Conservation (phyloP, 495 filamentous ascomycete genomes). For the Astrothelium subdiscretum region DNA sequence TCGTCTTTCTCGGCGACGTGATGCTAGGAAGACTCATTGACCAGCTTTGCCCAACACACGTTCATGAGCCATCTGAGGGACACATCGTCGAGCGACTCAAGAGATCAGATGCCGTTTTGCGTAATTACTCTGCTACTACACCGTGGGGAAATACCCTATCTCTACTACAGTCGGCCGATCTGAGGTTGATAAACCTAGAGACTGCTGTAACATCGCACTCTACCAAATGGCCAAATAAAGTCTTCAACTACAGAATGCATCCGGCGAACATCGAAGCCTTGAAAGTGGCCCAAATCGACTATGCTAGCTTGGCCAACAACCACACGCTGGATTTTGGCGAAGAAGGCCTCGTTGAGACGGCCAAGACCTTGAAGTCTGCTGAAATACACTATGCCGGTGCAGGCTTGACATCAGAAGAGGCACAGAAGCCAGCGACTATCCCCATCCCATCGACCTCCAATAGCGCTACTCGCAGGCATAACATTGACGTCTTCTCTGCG, state of each 20-base stretch:
- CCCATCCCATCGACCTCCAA: conserved; percentile 3
- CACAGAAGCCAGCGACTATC: conserved; percentile 22
- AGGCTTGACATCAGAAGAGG: conserved; percentile 24
- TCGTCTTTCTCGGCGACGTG: conserved; percentile 33
- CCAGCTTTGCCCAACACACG: conserved; percentile 29
- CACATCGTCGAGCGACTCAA: conserved; percentile 14
- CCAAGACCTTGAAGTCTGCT: conserved; percentile 19
- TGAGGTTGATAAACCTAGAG: conserved; percentile 36
- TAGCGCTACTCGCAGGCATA: neutral
- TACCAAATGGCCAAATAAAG: conserved; percentile 30
- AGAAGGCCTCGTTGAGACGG: conserved; percentile 28
- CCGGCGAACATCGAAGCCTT: conserved; percentile 29
- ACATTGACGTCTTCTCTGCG: conserved; percentile 13
- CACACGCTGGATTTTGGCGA: conserved; percentile 31
- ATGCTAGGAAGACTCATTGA: conserved; percentile 38
- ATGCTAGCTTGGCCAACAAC: conserved; percentile 32
- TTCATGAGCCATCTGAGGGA: conserved; percentile 20
- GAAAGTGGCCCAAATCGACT: conserved; percentile 24
- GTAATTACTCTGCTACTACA: conserved; percentile 19
- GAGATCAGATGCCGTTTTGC: conserved; percentile 10
- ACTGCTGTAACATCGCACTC: conserved; percentile 28
- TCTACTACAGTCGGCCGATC: conserved; percentile 23
- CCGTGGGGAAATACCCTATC: conserved; percentile 31
- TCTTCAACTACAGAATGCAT: conserved; percentile 36
- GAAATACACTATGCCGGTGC: conserved; percentile 22